These are phyloP conservation scores for Aspergillus bertholletiae DNA, from an alignment of 495 filamentous ascomycete species.

Conservation along the genomic window DNA sequence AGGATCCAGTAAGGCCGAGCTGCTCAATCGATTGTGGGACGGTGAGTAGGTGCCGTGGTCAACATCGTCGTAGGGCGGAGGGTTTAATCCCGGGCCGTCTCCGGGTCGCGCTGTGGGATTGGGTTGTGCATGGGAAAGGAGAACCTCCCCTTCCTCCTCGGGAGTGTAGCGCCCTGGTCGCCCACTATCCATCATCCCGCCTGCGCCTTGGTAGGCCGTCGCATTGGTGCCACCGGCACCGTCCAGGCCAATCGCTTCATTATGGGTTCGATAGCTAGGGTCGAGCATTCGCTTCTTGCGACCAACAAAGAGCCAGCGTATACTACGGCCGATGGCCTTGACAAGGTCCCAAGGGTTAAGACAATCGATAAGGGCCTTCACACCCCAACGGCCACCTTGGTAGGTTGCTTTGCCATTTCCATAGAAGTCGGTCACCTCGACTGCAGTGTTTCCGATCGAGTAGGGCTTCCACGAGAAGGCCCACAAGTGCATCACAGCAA, in stretches of 20 bases:
- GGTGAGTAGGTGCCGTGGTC: slow-evolving; percentile 19
- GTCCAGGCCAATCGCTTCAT: slow-evolving; percentile 32
- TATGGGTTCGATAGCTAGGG: slow-evolving; percentile 42
- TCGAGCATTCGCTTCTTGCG: slow-evolving; percentile 53
- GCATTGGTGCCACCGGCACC: slow-evolving; percentile 14
- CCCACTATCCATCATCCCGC: slow-evolving; percentile 19
- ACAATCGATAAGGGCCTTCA: slow-evolving; percentile 63
- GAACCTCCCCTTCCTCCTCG: slow-evolving; percentile 38
- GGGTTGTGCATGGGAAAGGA: slow-evolving; percentile 40
- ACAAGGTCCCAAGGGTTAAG: slow-evolving; percentile 83
- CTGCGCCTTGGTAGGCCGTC: slow-evolving; percentile 35
- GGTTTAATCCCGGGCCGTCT: slow-evolving; percentile 5
- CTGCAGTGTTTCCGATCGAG: slow-evolving; percentile 28
- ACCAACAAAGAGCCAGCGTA: slow-evolving; percentile 79
- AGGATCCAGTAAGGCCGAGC: slow-evolving; percentile 12
- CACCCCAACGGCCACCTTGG: slow-evolving; percentile 59
- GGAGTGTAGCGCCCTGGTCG: slow-evolving; percentile 21
- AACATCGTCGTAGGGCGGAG: slow-evolving; percentile 21
- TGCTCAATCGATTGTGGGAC: slow-evolving; percentile 8
- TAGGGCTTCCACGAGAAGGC: slow-evolving; percentile 79
- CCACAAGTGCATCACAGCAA: slow-evolving; percentile 74
- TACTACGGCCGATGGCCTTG: slow-evolving; percentile 71
- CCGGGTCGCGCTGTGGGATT: slow-evolving; percentile 24
- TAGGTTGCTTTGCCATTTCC: slow-evolving; percentile 50
- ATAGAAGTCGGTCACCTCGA: slow-evolving; percentile 44